Conservation (phyloP, 805 yeast genomes). For the Maudiozyma turicensis region DNA sequence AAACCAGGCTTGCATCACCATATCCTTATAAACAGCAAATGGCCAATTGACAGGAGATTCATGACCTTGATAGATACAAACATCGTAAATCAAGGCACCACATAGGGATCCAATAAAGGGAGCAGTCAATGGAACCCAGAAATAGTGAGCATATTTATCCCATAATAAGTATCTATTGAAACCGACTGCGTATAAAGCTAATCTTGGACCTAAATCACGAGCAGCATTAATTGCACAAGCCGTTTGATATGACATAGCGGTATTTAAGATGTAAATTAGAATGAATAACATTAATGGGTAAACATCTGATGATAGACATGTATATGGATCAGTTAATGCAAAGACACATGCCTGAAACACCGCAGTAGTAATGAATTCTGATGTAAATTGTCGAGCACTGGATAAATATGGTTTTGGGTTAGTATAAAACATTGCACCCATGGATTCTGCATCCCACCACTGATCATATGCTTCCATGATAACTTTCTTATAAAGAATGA, state of each 20-base stretch:
- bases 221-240: conserved; percentile 47
- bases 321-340: conserved; percentile 43
- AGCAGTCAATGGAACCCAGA: conserved; percentile 46
- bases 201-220: conserved; percentile 46
- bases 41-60: conserved; percentile 45
- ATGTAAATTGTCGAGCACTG: conserved; percentile 36
- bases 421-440: conserved; percentile 40
- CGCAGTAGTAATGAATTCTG: conserved; percentile 39
- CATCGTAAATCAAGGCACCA: conserved; percentile 45
- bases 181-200: conserved; percentile 40
- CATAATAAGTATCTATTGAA: conserved; percentile 34
- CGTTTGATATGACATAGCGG: conserved; percentile 43
- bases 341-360: conserved; percentile 38
- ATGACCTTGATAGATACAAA: conserved; percentile 41
- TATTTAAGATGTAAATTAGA: conserved; percentile 37
- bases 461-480: conserved; percentile 17
- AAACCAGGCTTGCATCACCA: conserved; percentile 18
- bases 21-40: conserved; percentile 10
- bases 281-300: conserved; percentile 41
- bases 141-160: conserved; percentile 34
- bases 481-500: conserved; percentile 36
- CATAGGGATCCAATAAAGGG: conserved; percentile 39
- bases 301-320: conserved; percentile 36
- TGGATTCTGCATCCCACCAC: conserved; percentile 21
- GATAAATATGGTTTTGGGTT: conserved; percentile 34